Conservation (phyloP, 306 rosid species). For the Rubus parviflorus region DNA sequence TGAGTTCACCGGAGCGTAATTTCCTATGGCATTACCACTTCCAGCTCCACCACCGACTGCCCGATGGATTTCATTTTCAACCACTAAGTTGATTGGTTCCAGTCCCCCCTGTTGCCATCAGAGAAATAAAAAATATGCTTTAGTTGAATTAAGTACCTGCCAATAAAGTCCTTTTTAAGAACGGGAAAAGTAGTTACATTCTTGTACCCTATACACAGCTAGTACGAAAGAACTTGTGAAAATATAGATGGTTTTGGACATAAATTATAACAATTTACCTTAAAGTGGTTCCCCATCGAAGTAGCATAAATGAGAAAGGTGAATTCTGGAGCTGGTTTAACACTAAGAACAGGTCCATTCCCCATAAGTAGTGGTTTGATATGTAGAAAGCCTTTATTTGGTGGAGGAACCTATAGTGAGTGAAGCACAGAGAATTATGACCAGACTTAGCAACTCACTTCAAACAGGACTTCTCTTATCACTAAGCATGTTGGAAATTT, state of each 20-base stretch:
- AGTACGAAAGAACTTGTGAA: not conserved
- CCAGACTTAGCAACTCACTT: not conserved
- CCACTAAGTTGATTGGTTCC: conserved; percentile 9
- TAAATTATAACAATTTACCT: not conserved
- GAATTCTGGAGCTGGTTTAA: conserved; percentile 14
- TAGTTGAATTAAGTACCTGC: not conserved
- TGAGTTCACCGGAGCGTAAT: conserved; percentile 13
- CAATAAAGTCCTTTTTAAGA: not conserved
- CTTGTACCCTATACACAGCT: not conserved
- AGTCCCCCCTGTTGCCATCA: conserved; percentile 6
- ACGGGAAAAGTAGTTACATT: not conserved
- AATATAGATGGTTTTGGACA: not conserved
- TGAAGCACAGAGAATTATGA: not conserved
- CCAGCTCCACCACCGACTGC: conserved; percentile 20
- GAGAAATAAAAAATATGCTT: not conserved
- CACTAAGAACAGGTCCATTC: conserved; percentile 20
- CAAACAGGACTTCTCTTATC: not conserved
- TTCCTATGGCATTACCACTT: conserved; percentile 18
- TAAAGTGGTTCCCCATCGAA: conserved; percentile 4
- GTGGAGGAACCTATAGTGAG: conserved; percentile 9
- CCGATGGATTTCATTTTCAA: conserved; percentile 10
- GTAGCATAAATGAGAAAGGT: conserved; percentile 13
- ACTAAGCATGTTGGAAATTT: conserved; percentile 3
- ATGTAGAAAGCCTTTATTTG: conserved; percentile 18
- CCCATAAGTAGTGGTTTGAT: conserved; percentile 17